A percentile compares a stretch with the other conserved stretches of the same genome.
Conservation (phyloP, 805 yeast species). For the Alloascoidea africana region DNA sequence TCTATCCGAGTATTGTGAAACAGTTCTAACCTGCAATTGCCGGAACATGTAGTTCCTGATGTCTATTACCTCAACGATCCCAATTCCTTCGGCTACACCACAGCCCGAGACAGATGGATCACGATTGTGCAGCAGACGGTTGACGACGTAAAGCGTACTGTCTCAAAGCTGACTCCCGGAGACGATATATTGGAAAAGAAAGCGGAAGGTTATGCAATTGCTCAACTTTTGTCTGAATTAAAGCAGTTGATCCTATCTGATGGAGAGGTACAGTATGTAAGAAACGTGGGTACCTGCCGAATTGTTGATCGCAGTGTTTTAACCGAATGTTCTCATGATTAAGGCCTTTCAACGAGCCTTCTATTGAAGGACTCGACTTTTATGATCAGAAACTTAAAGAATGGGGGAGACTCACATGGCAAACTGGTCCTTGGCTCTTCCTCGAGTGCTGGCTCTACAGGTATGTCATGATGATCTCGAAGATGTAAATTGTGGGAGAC, state of each 20-base stretch:
- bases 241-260: conserved; percentile 24
- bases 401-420: conserved; percentile 41
- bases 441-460: conserved; percentile 81
- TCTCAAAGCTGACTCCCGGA: conserved; percentile 12
- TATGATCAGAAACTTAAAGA: conserved; percentile 42
- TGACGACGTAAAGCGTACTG: conserved; percentile 35
- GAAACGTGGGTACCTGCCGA: too few species aligned
- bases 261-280: too few species aligned
- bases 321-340: too few species aligned
- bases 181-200: conserved; percentile 14
- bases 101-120: conserved; percentile 81
- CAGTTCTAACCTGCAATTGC: conserved; percentile 8
- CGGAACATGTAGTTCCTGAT: conserved; percentile 19
- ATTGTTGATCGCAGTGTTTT: too few species aligned
- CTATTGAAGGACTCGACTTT: conserved; percentile 24
- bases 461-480: conserved; percentile 31
- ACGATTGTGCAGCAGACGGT: conserved; percentile 55
- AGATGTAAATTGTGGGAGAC: conserved; percentile 19
- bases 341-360: not conserved
- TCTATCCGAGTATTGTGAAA: not conserved
- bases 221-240: conserved; percentile 24
- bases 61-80: conserved; percentile 52
- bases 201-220: conserved; percentile 33
- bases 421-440: conserved; percentile 79
- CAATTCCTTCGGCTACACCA: conserved; percentile 68